These are phyloP conservation scores for Hygrocybe coccinea DNA, from an alignment of 768 basidiomycete genomes.

Conservation along the genomic window DNA sequence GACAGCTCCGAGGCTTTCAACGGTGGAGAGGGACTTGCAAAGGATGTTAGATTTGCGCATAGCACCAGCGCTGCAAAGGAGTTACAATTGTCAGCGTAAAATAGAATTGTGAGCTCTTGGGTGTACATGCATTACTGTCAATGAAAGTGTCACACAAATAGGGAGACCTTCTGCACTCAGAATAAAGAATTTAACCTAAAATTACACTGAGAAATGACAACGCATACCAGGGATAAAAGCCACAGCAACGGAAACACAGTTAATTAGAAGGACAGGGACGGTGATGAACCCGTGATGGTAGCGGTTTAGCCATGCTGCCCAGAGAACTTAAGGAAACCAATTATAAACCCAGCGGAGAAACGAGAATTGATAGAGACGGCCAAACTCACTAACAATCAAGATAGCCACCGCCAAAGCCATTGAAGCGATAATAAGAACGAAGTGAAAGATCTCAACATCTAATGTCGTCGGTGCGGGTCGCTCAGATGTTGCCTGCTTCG, in stretches of 20 bases:
- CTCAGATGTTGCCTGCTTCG: conserved; percentile 37
- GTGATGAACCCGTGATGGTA: conserved; percentile 44
- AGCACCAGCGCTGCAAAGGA: conserved; percentile 37
- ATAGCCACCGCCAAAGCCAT: conserved; percentile 42
- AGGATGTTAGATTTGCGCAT: conserved; percentile 51
- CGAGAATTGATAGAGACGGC: conserved; percentile 2
- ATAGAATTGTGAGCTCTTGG: not conserved
- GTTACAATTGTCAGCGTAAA: not conserved
- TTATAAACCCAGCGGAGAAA: not conserved
- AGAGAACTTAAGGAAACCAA: conserved; percentile 16
- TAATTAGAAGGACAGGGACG: conserved; percentile 47
- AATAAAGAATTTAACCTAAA: conserved; percentile 24
- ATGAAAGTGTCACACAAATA: conserved; percentile 50
- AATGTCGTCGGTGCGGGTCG: conserved; percentile 41
- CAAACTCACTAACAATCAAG: conserved; percentile 46
- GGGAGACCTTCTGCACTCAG: conserved; percentile 48
- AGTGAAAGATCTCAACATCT: conserved; percentile 50
- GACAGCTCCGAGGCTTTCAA: conserved; percentile 63
- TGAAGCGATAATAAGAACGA: conserved; percentile 48
- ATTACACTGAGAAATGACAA: not conserved
- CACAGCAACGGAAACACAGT: conserved; percentile 52
- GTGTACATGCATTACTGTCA: conserved; percentile 29
- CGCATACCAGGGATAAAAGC: conserved; percentile 16
- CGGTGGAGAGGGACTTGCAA: conserved; percentile 54
- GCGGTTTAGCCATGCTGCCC: conserved; percentile 36